Evolutionary conservation across 1,284 basidiomycete genomes (phyloP).

Genomic region (Apiotrichum mycotoxinovorans): DNA sequence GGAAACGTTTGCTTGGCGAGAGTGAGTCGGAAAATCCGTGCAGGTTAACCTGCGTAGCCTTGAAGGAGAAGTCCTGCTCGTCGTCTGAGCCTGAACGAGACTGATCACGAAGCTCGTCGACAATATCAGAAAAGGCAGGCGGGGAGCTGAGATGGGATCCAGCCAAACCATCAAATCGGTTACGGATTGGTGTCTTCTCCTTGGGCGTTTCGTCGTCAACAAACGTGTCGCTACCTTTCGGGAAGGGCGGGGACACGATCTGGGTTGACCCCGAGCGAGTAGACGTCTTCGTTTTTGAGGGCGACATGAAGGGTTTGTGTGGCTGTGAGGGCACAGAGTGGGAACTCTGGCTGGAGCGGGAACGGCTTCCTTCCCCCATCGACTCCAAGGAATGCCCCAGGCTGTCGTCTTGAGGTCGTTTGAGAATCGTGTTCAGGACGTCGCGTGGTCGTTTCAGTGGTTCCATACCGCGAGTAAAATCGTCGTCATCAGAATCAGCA

Average conservation of each 20-base stretch:
- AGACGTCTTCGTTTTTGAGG: too few species aligned
- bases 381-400: not conserved
- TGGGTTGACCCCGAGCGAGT: not conserved
- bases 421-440: not conserved
- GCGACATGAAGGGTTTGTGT: too few species aligned
- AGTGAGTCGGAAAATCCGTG: not conserved
- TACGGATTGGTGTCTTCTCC: not conserved
- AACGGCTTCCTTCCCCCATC: not conserved
- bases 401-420: not conserved
- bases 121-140: not conserved
- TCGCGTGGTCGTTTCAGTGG: not conserved
- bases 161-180: not conserved
- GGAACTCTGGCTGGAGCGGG: too few species aligned
- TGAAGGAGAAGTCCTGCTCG: not conserved
- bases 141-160: not conserved
- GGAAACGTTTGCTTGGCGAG: not conserved
- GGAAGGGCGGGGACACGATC: not conserved
- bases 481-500: not conserved
- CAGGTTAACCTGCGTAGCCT: not conserved
- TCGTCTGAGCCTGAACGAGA: not conserved
- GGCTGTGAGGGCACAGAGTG: too few species aligned
- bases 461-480: not conserved
- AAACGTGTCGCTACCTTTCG: not conserved
- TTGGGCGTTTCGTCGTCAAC: not conserved
- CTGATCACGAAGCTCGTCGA: not conserved